Evolutionary conservation across 1,139 yeast genomes (phyloP), one percentile per base, ranked within the genome.

Genomic region (Williopsis jadinii): DNA sequence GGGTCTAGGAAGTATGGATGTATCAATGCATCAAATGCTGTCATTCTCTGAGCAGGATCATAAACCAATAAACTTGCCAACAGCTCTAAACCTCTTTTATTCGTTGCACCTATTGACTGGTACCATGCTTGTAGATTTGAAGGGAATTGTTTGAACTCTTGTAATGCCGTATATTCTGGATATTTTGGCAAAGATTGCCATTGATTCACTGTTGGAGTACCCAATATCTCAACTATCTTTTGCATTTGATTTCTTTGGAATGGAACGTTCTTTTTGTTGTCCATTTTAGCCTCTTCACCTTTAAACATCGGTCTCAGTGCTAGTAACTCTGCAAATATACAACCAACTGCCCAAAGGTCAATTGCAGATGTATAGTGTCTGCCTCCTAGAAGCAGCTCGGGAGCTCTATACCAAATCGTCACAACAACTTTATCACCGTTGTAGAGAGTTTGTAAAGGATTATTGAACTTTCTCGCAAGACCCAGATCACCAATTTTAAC

Each of bases 391-490:
- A 92, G 67, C 36, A 92, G 67, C 59, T 92, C 98, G 0, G 98
- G 97, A 0, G 98, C 97, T 50, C 98, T 72, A 61, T 92, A 92
- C 98, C 98, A 92, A 46, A 92, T 92, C 0, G 98, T 92, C 9
- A 92, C 98, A 41, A 92, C 98, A 14, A 94, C 97, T 63, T 92
- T 92, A 62, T 92, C 98, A 29, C 97, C 97, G 10, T 94, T 77
- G 56, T 85, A 92, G 27, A 94, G 68, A 35, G 95, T 81, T 58
- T 92, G 97, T 33, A 92, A 62, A 11, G 95, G 95, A 53, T 87
- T 86, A 50, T 84, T 83, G 63, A 90, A 92, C 52, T 86, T 79
- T 46, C 98, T 71, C 0, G 98, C 98, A 34, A 92, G 70, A 1
- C 99, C 99, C 53, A 92, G 71, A 64, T 92, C 98, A 28, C 97